Conservation (phyloP, 1,139 yeast genomes). For the Scheffersomyces cryptocercus region DNA sequence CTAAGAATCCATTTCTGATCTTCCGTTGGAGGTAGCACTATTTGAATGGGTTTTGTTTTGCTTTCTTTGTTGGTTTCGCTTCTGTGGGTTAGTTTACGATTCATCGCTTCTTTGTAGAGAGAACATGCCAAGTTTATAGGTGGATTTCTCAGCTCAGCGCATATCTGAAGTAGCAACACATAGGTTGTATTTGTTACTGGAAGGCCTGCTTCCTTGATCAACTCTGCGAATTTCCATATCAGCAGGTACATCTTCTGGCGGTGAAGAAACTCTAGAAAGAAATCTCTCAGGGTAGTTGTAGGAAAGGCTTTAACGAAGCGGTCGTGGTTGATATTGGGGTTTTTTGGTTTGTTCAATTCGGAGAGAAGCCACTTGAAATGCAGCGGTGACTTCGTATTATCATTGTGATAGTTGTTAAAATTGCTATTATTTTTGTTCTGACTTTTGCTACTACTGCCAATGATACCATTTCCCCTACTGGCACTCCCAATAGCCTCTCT, state of each 20-base stretch:
- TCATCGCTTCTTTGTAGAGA: conserved; percentile 15
- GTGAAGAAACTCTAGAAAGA: background rate
- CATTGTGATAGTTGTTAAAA: background rate
- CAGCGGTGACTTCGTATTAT: background rate
- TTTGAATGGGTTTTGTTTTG: no score
- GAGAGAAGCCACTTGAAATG: background rate
- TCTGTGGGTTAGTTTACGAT: conserved; percentile 8
- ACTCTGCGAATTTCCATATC: conserved; percentile 5
- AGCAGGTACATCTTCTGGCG: background rate
- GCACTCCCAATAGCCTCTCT: no score
- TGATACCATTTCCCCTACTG: no score
- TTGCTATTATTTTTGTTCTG: background rate
- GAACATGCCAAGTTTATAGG: conserved; percentile 7
- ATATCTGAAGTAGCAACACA: conserved; percentile 2
- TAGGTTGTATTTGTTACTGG: conserved; percentile 3
- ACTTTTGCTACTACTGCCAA: background rate
- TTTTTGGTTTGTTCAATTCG: background rate
- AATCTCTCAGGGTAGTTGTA: background rate
- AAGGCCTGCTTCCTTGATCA: conserved; percentile 3
- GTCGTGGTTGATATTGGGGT: background rate
- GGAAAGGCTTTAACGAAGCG: background rate
- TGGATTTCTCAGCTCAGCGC: background rate
- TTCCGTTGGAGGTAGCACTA: background rate
- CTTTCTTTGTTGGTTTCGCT: background rate
- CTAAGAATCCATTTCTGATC: background rate